Conservation (phyloP, 371 early-diverging fungal species). For the Apophysomyces variabilis region DNA sequence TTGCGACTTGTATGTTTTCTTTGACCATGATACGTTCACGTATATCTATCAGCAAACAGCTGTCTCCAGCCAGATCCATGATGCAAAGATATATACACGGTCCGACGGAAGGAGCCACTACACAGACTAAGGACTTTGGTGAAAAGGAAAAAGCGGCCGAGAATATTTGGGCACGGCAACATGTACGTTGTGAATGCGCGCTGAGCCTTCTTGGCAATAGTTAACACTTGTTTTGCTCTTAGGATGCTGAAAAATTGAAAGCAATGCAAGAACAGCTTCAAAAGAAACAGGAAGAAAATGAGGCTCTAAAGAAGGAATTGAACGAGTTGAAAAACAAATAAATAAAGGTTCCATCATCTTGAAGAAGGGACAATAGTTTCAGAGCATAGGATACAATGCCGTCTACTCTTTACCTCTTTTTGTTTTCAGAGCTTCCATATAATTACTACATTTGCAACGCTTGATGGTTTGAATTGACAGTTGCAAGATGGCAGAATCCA, state of each 20-base stretch:
- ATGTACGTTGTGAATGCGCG: conserved; percentile 25
- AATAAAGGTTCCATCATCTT: background rate
- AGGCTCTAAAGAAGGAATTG: conserved; percentile 12
- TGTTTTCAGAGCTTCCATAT: too few relatives aligned
- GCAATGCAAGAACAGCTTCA: conserved; percentile 20
- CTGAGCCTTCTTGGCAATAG: background rate
- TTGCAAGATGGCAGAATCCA: too few relatives aligned
- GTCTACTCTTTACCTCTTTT: too few relatives aligned
- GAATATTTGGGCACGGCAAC: conserved; percentile 42
- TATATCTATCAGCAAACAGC: conserved; percentile 1
- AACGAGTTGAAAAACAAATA: conserved; percentile 18
- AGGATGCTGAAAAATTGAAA: conserved; percentile 44
- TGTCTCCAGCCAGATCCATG: background rate
- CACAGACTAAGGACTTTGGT: conserved; percentile 19
- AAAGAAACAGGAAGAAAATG: conserved; percentile 18
- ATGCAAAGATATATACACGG: conserved; percentile 5
- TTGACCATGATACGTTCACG: background rate
- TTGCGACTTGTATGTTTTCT: background rate
- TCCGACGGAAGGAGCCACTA: background rate
- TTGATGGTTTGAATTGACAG: too few relatives aligned
- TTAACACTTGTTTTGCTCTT: background rate
- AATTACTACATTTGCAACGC: too few relatives aligned
- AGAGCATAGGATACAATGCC: too few relatives aligned
- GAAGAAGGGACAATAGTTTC: background rate
- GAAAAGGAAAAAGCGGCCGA: conserved; percentile 46